A percentile compares a stretch with the other conserved stretches of the same genome.
These are phyloP conservation scores for Petunia secreta DNA, from an alignment of 257 asterid genomes.

Conservation along the genomic window DNA sequence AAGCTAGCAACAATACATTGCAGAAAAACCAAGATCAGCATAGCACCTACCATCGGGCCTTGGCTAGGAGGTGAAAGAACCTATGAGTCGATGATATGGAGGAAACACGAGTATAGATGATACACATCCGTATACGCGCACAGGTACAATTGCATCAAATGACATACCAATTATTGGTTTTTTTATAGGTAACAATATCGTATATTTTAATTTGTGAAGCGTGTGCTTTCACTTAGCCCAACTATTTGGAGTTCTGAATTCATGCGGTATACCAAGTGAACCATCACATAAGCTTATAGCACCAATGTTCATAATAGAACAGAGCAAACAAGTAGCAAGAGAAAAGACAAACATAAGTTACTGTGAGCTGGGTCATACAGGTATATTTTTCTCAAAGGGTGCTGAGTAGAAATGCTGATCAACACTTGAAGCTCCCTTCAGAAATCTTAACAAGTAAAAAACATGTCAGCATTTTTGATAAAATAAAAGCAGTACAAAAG, in stretches of 20 bases:
- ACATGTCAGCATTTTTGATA: slow-evolving; percentile 31
- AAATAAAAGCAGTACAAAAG: slow-evolving; percentile 16
- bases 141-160: background rate
- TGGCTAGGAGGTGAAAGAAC: slow-evolving; percentile 11
- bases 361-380: slow-evolving; percentile 54
- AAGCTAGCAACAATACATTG: background rate
- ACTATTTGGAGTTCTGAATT: slow-evolving; percentile 5
- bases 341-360: background rate
- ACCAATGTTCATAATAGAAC: background rate
- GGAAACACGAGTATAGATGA: background rate
- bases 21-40: background rate
- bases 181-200: too few species aligned
- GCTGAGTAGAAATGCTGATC: slow-evolving; percentile 88
- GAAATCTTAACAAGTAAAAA: slow-evolving; percentile 60
- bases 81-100: background rate
- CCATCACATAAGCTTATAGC: background rate
- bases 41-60: background rate
- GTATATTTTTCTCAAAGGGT: slow-evolving; percentile 81
- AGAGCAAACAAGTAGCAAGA: background rate
- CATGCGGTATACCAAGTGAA: background rate
- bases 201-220: background rate
- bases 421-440: slow-evolving; percentile 91
- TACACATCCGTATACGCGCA: background rate
- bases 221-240: slow-evolving; percentile 22
- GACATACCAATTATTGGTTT: slow-evolving; percentile 1